Base-by-base conservation (phyloP, 1,284 basidiomycete genomes). In the Bondarzewia mesenterica region DNA sequence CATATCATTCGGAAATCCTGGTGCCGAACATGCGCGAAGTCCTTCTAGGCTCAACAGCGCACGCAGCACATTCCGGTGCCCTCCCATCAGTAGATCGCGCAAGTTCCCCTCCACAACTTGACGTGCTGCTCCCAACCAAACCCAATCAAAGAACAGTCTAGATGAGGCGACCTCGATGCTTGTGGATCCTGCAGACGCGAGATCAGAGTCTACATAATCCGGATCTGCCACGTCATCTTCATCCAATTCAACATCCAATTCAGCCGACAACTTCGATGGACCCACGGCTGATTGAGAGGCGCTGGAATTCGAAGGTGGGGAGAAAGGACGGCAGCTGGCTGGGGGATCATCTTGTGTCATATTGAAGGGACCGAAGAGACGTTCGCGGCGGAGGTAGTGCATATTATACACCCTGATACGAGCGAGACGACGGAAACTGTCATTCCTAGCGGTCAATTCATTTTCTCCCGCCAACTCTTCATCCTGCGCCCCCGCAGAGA, bases 331-430 rank as follows among this genome's bases (percentile, higher is more conserved):
- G n/a, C n/a, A n/a, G n/a, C n/a, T n/a, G n/a, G n/a, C n/a, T n/a
- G n/a, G n/a, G n/a, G n/a, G n/a, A n/a, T n/a, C n/a, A n/a, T n/a
- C n/a, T n/a, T n/a, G 29, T n/a, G 29, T n/a, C 12, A 32, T n/a
- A 2, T 72, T 63, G 55, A 65, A 78, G 0, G 75, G 75, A 0
- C 77, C 75, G 66, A 68, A 78, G n/a, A 63, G 55, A 16, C 74
- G 62, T 27, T 69, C 63, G 1, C 58, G 57, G 14, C 59, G 60
- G 16, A 75, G 63, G 47, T 75, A 78, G 16, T 63, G 59, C 58
- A 77, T 68, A 48, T 74, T 65, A 53, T 78, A 77, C 5, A 72
- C 73, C 23, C 64, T 64, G 39, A 63, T 63, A 16, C 72, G 63
- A 0, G 77, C 73, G 3, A 67, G 57, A 12, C 56, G 55, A n/a